Percentiles rank a stretch among this genome's conserved stretches.
phyloP scores from a whole-genome alignment of 2,329 filamentous ascomycete species.

The Pyricularia pennisetigena region DNA sequence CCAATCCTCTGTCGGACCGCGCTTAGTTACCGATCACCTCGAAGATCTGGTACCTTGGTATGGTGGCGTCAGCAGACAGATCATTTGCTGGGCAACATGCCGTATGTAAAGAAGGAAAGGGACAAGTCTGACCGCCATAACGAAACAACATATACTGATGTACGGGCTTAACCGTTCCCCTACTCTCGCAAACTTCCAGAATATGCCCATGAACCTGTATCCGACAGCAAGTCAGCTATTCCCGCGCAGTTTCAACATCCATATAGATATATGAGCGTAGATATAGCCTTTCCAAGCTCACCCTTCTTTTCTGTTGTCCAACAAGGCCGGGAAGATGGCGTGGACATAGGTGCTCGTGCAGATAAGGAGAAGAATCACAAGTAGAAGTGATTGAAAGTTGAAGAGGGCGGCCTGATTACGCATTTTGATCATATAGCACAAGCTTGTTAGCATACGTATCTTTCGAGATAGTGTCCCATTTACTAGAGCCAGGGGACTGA shows the following conservation, averaged over 20 bases:
- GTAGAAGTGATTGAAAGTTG: slow-evolving; percentile 95
- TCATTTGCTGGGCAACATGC: neutral
- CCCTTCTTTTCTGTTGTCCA: slow-evolving; percentile 91
- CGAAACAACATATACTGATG: slow-evolving; percentile 83
- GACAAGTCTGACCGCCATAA: slow-evolving; percentile 67
- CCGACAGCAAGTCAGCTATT: neutral
- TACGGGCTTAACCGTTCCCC: slow-evolving; percentile 92
- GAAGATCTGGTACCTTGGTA: slow-evolving; percentile 6
- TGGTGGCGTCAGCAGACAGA: slow-evolving; percentile 3
- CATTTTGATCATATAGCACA: neutral
- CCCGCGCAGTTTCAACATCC: neutral
- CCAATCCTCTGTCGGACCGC: neutral
- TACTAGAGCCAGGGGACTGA: neutral
- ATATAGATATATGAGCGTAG: neutral
- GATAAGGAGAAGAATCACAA: slow-evolving; percentile 89
- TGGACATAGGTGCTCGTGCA: slow-evolving; percentile 95
- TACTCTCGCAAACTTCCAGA: slow-evolving; percentile 92
- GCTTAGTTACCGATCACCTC: slow-evolving; percentile 9
- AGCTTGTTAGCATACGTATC: neutral
- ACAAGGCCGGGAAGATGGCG: slow-evolving; percentile 76
- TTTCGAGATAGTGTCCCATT: neutral
- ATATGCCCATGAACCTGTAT: slow-evolving; percentile 65
- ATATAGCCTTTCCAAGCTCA: slow-evolving; percentile 22
- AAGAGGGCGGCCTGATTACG: slow-evolving; percentile 75
- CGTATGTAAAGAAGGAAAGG: neutral